Base-by-base conservation (phyloP, 495 filamentous ascomycete species). In the Penicillium antarcticum region DNA sequence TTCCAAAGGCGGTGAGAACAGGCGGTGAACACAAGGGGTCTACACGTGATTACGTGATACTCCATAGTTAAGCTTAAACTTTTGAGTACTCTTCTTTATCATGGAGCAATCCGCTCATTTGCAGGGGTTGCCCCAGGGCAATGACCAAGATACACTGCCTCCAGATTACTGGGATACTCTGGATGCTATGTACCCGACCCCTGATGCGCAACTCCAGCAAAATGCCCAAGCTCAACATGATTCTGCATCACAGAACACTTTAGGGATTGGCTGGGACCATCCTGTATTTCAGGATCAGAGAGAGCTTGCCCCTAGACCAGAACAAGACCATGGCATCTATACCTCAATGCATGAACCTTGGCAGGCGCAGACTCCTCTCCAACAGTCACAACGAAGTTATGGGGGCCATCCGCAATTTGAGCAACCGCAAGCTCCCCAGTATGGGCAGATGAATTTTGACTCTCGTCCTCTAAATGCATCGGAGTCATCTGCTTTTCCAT, bases 61-160 rank as follows among this genome's bases (percentile, higher is more conserved):
- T 47, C 32, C 49, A 57, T 54, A 50, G 40, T 51, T 46, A 51
- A 52, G 17, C 36, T 45, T 47, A 42, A 45, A 32, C 48, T 34
- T 45, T 24, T 41, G 43, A 33, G 43, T 34, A 17, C 44, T 36
- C 16, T 34, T 34, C 21, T 36, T 38, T 49, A 67, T 46, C 42
- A 76, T 76, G 73, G 73, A 76, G 56, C 73, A 69, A 19, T 58
- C 68, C 29, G 53, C 64, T 37, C 67, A 69, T 18, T 60, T 73
- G 64, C 60, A 57, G 45, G 65, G 65, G 16, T 42, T 72, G 51
- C 60, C 62, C 29, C 61, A 63, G 57, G 53, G 57, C n/a, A 45
- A 62, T 40, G 60, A 65, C 40, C 57, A 66, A 31, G 52, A 46
- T 13, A 51, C 61, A 18, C 48, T 69, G 11, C 56, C 64, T 18